A percentile compares a stretch with the other conserved stretches of the same genome.
phyloP scores from a whole-genome alignment of 1,284 basidiomycete genomes.

The Rhizoctonia solani region DNA sequence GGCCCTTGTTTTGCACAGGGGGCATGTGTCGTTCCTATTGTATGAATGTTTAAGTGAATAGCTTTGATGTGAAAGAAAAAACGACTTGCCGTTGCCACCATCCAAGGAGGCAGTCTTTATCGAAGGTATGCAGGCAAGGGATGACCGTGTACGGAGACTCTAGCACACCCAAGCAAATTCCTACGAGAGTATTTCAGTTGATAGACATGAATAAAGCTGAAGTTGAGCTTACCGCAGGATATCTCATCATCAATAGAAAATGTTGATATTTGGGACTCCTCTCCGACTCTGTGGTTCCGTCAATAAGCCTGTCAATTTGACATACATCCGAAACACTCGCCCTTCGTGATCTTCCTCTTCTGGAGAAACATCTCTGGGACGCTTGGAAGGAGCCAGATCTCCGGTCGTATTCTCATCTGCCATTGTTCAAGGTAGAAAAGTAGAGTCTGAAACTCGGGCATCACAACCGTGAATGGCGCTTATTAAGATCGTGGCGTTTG shows the following conservation, averaged over 20 bases:
- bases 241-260: constrained; percentile 38
- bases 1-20: constrained; percentile 17
- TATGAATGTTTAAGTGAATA: background rate
- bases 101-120: constrained; percentile 38
- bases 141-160: constrained; percentile 40
- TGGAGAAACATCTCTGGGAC: background rate
- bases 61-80: background rate
- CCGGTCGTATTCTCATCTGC: background rate
- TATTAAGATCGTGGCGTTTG: background rate
- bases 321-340: background rate
- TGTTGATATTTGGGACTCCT: constrained; percentile 27
- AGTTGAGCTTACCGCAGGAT: constrained; percentile 35
- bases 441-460: background rate
- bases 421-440: background rate
- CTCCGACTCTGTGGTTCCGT: background rate
- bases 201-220: background rate
- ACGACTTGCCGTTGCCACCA: constrained; percentile 40
- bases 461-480: background rate
- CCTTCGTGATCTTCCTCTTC: background rate
- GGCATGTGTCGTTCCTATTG: constrained; percentile 31
- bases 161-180: constrained; percentile 39
- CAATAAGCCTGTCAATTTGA: background rate
- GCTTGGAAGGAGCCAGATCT: background rate
- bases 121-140: constrained; percentile 40
- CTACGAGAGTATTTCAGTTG: constrained; percentile 15